Percentiles rank a stretch among this genome's conserved stretches.
phyloP scores from a whole-genome alignment of 2,329 filamentous ascomycete species.

The Fusarium veterinarium region DNA sequence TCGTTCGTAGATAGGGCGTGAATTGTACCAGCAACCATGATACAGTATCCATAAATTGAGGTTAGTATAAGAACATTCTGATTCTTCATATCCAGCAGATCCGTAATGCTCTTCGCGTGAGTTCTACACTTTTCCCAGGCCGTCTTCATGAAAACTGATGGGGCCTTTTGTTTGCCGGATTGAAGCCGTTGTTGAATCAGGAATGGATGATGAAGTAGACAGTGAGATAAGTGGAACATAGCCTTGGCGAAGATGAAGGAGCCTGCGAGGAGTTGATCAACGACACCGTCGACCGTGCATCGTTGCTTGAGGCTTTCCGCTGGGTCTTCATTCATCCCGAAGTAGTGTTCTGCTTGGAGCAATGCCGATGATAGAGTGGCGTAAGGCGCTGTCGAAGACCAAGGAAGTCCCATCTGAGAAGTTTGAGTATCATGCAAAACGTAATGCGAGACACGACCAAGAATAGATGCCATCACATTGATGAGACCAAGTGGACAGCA shows the following conservation, averaged over 20 bases:
- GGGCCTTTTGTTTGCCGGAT: conserved; percentile 7
- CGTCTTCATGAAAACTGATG: conserved; percentile 8
- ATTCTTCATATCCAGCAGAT: conserved; percentile 3
- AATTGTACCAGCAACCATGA: conserved; percentile 19
- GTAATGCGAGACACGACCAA: conserved; percentile 11
- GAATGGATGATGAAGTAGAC: conserved; percentile 14
- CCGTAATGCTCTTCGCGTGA: not conserved
- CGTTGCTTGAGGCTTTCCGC: not conserved
- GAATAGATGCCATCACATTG: conserved; percentile 7
- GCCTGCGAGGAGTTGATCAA: conserved; percentile 2
- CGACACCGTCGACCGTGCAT: not conserved
- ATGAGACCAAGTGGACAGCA: conserved; percentile 7
- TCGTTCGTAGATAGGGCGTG: conserved; percentile 21
- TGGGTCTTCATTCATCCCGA: conserved; percentile 4
- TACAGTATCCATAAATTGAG: conserved; percentile 19
- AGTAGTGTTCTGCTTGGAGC: conserved; percentile 9
- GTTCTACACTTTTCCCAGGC: conserved; percentile 16
- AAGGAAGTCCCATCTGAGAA: not conserved
- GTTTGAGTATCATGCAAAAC: not conserved
- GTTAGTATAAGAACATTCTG: conserved; percentile 13
- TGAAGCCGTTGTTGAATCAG: conserved; percentile 7
- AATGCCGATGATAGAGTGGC: not conserved
- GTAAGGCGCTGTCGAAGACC: conserved; percentile 2
- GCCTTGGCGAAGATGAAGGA: conserved; percentile 23
- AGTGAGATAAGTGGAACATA: conserved; percentile 16